These are phyloP conservation scores for Daldinia caldariorum DNA, from an alignment of 495 filamentous ascomycete genomes.

Conservation along the genomic window DNA sequence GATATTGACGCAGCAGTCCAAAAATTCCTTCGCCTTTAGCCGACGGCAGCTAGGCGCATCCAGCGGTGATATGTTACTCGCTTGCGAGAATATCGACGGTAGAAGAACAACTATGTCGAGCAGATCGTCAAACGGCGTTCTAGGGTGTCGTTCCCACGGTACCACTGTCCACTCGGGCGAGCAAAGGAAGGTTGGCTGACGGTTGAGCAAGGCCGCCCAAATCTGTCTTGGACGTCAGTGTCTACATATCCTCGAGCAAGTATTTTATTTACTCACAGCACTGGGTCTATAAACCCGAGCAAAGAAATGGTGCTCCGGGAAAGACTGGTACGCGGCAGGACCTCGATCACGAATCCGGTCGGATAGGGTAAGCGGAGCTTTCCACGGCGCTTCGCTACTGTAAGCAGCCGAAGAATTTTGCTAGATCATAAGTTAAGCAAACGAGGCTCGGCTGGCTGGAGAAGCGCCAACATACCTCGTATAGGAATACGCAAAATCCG, in stretches of 20 bases:
- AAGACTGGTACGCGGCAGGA: constrained; percentile 51
- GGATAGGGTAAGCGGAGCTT: constrained; percentile 36
- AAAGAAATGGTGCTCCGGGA: constrained; percentile 62
- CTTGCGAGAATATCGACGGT: constrained; percentile 51
- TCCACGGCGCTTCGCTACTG: constrained; percentile 46
- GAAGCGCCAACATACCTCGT: constrained; percentile 48
- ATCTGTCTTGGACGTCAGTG: constrained; percentile 49
- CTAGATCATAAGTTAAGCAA: constrained; percentile 16
- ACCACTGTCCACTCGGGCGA: constrained; percentile 56
- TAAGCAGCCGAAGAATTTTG: constrained; percentile 48
- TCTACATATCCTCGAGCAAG: neutral
- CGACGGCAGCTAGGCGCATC: constrained; percentile 47
- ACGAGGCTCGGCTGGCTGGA: neutral
- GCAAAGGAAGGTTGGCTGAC: constrained; percentile 55
- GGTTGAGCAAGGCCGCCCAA: constrained; percentile 55
- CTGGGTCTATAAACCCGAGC: constrained; percentile 57
- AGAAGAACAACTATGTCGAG: constrained; percentile 55
- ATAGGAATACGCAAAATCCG: constrained; percentile 56
- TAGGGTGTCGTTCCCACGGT: constrained; percentile 57
- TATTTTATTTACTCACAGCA: constrained; percentile 47
- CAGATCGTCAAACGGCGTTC: constrained; percentile 55
- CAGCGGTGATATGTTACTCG: constrained; percentile 47
- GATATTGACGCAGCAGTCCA: constrained; percentile 53
- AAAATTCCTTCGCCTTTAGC: constrained; percentile 53
- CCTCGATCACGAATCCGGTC: constrained; percentile 52